Conservation (phyloP, 1,284 basidiomycete genomes). For the Cutaneotrichosporon cavernicola region DNA sequence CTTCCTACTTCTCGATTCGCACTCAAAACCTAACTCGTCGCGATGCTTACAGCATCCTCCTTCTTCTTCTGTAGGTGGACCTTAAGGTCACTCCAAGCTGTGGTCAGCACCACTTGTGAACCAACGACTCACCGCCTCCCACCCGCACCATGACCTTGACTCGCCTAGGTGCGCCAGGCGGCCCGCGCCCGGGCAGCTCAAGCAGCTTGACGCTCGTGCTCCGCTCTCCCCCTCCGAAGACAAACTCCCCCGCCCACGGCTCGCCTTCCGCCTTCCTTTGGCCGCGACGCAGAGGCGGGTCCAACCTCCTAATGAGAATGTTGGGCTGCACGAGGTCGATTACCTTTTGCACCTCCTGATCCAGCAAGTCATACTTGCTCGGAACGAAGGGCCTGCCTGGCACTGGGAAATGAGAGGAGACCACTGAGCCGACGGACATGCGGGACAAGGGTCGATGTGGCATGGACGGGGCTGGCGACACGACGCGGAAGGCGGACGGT, state of each 20-base stretch:
- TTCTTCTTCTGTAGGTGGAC: conserved; percentile 29
- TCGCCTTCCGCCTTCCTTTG: conserved; percentile 41
- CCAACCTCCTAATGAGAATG: conserved; percentile 40
- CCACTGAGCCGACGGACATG: conserved; percentile 19
- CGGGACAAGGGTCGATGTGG: conserved; percentile 33
- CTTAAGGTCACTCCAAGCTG: conserved; percentile 37
- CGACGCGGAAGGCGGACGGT: conserved; percentile 40
- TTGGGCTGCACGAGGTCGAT: conserved; percentile 33
- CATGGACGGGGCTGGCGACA: conserved; percentile 31
- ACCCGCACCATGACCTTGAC: conserved; percentile 40
- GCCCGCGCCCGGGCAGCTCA: conserved; percentile 26
- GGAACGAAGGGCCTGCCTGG: conserved; percentile 39
- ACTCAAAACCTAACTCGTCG: not conserved
- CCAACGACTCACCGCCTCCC: conserved; percentile 30
- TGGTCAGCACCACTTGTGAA: not conserved
- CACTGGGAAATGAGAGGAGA: not conserved
- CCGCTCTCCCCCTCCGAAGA: conserved; percentile 44
- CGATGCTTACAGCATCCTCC: conserved; percentile 14
- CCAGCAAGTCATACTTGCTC: conserved; percentile 45
- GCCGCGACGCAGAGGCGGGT: conserved; percentile 41
- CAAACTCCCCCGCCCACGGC: conserved; percentile 50
- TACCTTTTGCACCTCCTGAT: conserved; percentile 36
- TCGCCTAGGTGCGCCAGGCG: conserved; percentile 23
- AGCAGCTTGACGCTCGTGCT: conserved; percentile 40
- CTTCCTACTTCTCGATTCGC: not conserved